Evolutionary conservation across 2,329 filamentous ascomycete genomes (phyloP).

Genomic region (Fusarium sp.): DNA sequence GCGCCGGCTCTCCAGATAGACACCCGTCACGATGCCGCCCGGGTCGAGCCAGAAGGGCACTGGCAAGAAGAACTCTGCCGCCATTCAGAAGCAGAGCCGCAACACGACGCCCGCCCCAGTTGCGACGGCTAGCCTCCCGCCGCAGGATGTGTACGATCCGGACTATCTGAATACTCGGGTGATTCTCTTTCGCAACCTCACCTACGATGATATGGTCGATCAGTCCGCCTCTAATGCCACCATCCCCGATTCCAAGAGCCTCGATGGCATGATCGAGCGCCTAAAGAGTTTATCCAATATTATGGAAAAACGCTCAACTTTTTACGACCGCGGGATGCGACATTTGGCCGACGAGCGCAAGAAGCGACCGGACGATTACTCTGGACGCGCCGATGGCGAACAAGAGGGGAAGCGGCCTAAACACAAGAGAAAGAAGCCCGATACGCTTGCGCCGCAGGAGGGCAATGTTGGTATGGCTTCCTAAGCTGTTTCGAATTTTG

Average conservation of each 20-base stretch:
- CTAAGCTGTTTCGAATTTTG: neutral
- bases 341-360: constrained; percentile 75
- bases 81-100: constrained; percentile 77
- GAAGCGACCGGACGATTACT: constrained; percentile 67
- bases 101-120: constrained; percentile 76
- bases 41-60: constrained; percentile 70
- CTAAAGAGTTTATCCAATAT: constrained; percentile 74
- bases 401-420: constrained; percentile 70
- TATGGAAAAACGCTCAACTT: constrained; percentile 74
- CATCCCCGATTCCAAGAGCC: constrained; percentile 72
- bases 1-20: neutral
- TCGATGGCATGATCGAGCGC: constrained; percentile 72
- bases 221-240: constrained; percentile 66
- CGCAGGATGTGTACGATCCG: constrained; percentile 67
- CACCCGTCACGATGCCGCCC: constrained; percentile 63
- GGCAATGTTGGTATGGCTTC: constrained; percentile 46
- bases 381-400: constrained; percentile 61
- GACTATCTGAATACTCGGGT: constrained; percentile 75
- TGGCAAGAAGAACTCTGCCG: constrained; percentile 72
- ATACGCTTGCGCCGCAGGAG: constrained; percentile 66
- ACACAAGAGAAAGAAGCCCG: constrained; percentile 83
- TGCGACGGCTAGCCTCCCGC: constrained; percentile 63
- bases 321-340: constrained; percentile 80
- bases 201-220: constrained; percentile 78
- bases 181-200: constrained; percentile 68